Conservation (phyloP, 2,329 filamentous ascomycete genomes). For the Fusarium zealandicum region DNA sequence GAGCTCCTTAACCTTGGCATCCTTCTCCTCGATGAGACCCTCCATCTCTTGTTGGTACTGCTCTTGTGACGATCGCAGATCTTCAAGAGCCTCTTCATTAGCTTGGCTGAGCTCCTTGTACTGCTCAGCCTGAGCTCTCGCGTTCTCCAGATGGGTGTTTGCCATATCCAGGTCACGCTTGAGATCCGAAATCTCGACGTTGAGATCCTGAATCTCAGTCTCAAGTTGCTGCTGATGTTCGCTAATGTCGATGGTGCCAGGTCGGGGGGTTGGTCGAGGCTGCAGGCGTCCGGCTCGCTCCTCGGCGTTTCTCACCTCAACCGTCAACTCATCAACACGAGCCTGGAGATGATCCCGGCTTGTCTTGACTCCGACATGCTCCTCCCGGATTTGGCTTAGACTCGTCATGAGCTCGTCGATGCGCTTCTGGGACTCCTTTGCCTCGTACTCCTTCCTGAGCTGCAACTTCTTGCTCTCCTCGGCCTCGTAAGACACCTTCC, state of each 20-base stretch:
- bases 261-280: slow-evolving; percentile 74
- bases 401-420: slow-evolving; percentile 90
- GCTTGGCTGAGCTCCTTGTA: slow-evolving; percentile 89
- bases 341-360: slow-evolving; percentile 87
- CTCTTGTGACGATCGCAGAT: slow-evolving; percentile 80
- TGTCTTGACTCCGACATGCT: slow-evolving; percentile 85
- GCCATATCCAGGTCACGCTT: slow-evolving; percentile 86
- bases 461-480: slow-evolving; percentile 86
- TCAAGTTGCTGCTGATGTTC: slow-evolving; percentile 60
- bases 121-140: slow-evolving; percentile 81
- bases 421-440: slow-evolving; percentile 85
- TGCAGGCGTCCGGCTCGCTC: slow-evolving; percentile 85
- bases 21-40: slow-evolving; percentile 75
- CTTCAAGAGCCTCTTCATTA: slow-evolving; percentile 86
- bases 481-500: slow-evolving; percentile 81
- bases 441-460: slow-evolving; percentile 88
- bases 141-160: slow-evolving; percentile 79
- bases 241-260: slow-evolving; percentile 52
- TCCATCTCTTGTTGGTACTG: slow-evolving; percentile 91
- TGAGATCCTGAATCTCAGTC: slow-evolving; percentile 78
- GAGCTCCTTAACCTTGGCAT: slow-evolving; percentile 79
- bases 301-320: slow-evolving; percentile 87
- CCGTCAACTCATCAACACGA: slow-evolving; percentile 85
- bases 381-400: slow-evolving; percentile 82
- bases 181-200: slow-evolving; percentile 82